Evolutionary conservation across 805 yeast genomes (phyloP), one percentile per base, ranked within the genome.

Genomic region (Lachancea cidri): DNA sequence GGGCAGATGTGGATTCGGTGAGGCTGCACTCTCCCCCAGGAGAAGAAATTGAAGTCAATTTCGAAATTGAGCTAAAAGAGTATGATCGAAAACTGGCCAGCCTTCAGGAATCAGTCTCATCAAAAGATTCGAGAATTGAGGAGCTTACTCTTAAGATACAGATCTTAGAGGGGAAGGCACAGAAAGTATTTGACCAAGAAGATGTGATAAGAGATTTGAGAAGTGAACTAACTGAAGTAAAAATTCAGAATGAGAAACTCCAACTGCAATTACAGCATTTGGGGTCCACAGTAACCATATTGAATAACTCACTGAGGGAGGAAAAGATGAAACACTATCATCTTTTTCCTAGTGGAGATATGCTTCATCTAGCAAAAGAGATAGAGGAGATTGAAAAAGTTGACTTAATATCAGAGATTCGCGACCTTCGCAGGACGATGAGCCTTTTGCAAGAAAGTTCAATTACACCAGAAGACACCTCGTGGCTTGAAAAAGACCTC

Each of bases 131-230:
- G 4, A 17, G 47, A 11, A 54, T 75, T 13, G 70, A 69, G 29
- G 79, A 77, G 35, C 57, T 73, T 11, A 57, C 62, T 9, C 55
- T 76, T 41, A 76, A 73, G 46, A 62, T 76, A 7, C 58, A 65
- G 6, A 62, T 75, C 2, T 52, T 77, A 29, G 71, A 74, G 45
- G 62, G 66, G 4, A 74, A 72, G 46, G 55, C 76, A 49, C 48
- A 47, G 13, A 58, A 66, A 3, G 53, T 66, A 4, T 55, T 58
- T 29, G 50, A 50, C 0, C 61, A 63, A 14, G 68, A 42, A 31
- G 14, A 29, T 3, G 29, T 38, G 5, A 18, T 40, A 9, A n/a
- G 16, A 6, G 17, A 13, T 4, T 30, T 39, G 17, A 36, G 66
- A 24, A 11, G 36, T 1, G 36, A 51, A 9, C 33, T 69, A 18